Evolutionary conservation across 257 asterid species (phyloP).

Genomic region (Voacanga thouarsii): DNA sequence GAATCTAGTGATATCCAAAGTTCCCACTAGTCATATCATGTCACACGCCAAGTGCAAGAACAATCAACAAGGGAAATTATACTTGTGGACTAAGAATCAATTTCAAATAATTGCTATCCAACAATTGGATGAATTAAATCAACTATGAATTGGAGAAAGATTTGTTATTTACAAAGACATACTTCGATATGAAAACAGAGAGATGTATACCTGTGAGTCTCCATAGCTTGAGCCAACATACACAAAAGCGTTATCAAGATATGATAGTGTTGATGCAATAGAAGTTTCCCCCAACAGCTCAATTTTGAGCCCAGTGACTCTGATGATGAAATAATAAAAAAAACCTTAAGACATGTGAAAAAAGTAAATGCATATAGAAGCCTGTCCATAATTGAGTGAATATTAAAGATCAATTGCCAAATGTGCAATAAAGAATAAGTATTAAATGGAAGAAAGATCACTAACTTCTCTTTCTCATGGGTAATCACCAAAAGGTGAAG

Average conservation of each 20-base stretch:
- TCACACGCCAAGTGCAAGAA: neutral
- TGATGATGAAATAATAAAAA: slow-evolving; percentile 16
- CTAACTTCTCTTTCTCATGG: slow-evolving; percentile 87
- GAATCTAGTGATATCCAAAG: neutral
- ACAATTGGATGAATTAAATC: neutral
- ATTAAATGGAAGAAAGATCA: slow-evolving; percentile 15
- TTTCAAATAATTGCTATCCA: neutral
- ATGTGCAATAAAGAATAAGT: neutral
- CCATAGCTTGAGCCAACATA: slow-evolving; percentile 90
- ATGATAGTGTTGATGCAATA: slow-evolving; percentile 82
- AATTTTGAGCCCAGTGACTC: slow-evolving; percentile 86
- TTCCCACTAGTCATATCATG: neutral
- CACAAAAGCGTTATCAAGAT: slow-evolving; percentile 87
- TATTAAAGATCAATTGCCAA: neutral
- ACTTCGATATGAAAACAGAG: neutral
- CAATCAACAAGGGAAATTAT: neutral
- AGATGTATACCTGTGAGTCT: slow-evolving; percentile 72
- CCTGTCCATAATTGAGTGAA: neutral
- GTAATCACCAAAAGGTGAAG: slow-evolving; percentile 82
- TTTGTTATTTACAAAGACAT: neutral
- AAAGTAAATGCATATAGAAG: neutral
- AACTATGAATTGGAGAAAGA: neutral
- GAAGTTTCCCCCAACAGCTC: slow-evolving; percentile 91
- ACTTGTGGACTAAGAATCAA: neutral
- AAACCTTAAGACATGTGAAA: neutral